Conservation (phyloP, 768 basidiomycete species). For the Suillus subalutaceus region DNA sequence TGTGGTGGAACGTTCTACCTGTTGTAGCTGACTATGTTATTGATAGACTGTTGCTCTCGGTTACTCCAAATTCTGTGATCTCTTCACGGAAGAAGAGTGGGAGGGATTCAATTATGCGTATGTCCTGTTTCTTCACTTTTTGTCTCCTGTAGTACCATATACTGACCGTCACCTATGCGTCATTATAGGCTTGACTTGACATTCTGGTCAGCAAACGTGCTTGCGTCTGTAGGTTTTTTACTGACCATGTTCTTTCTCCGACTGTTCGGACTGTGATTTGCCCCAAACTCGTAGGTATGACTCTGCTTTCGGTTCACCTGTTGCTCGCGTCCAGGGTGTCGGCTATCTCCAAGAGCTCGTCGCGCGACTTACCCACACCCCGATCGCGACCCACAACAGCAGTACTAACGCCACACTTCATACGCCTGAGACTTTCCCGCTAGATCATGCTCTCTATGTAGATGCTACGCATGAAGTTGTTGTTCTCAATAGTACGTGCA, state of each 20-base stretch:
- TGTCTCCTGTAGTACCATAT: conserved; percentile 1
- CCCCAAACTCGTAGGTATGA: conserved; percentile 48
- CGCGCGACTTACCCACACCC: conserved; percentile 78
- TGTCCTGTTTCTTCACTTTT: conserved; percentile 10
- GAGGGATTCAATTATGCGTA: conserved; percentile 88
- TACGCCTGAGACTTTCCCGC: conserved; percentile 68
- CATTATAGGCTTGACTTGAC: conserved; percentile 56
- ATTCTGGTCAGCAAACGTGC: conserved; percentile 50
- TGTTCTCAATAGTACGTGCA: conserved; percentile 62
- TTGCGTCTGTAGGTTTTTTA: neutral
- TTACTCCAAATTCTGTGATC: conserved; percentile 87
- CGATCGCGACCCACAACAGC: conserved; percentile 70
- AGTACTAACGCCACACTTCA: conserved; percentile 86
- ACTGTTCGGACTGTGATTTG: conserved; percentile 21
- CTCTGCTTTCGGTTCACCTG: conserved; percentile 81
- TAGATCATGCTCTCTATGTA: conserved; percentile 75
- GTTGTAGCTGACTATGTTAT: neutral
- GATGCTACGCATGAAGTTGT: conserved; percentile 55
- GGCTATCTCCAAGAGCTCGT: conserved; percentile 85
- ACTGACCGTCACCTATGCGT: neutral
- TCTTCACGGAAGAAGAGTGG: conserved; percentile 94
- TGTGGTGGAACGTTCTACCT: neutral
- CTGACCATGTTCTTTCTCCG: neutral
- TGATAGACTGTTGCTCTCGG: conserved; percentile 85
- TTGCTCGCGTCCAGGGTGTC: conserved; percentile 74